Conservation (phyloP, 2,329 filamentous ascomycete genomes). For the Fusarium sp. region DNA sequence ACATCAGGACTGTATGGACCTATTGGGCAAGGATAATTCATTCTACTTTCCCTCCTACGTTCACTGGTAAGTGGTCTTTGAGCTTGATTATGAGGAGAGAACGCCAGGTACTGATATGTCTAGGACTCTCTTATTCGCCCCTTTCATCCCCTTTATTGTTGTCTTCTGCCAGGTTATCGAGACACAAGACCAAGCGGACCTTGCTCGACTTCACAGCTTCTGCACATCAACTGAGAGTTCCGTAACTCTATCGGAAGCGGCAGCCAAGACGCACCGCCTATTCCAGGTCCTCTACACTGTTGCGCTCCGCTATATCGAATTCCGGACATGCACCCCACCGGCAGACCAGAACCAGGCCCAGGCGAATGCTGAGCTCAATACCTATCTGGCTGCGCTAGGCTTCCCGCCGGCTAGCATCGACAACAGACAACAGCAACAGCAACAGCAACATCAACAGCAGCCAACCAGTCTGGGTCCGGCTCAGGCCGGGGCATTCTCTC, state of each 20-base stretch:
- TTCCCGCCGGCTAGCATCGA: slow-evolving; percentile 47
- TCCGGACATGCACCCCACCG: slow-evolving; percentile 53
- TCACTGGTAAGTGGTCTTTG: slow-evolving; percentile 53
- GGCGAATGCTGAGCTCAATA: slow-evolving; percentile 44
- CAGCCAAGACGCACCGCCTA: slow-evolving; percentile 67
- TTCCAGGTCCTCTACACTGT: slow-evolving; percentile 70
- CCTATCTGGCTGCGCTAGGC: slow-evolving; percentile 61
- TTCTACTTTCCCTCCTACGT: slow-evolving; percentile 56
- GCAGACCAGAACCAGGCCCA: slow-evolving; percentile 54
- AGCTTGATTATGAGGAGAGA: too few relatives aligned
- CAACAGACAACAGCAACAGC: slow-evolving; percentile 33
- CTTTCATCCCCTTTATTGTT: slow-evolving; percentile 66
- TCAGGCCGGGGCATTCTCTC: slow-evolving; percentile 24
- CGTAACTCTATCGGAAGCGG: slow-evolving; percentile 59
- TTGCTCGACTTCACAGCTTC: slow-evolving; percentile 62
- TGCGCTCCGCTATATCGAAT: slow-evolving; percentile 69
- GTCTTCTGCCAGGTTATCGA: slow-evolving; percentile 65
- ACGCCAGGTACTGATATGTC: slow-evolving; percentile 13
- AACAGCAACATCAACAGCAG: slow-evolving; percentile 25
- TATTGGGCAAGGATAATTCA: slow-evolving; percentile 52
- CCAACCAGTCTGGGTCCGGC: slow-evolving; percentile 2
- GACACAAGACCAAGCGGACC: slow-evolving; percentile 56
- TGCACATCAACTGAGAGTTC: slow-evolving; percentile 63
- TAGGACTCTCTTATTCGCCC: slow-evolving; percentile 62
- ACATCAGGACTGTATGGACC: slow-evolving; percentile 56